Percentiles rank a stretch among this genome's conserved stretches.
Conservation (phyloP, 1,284 basidiomycete species). For the Melampsora larici-populina region DNA sequence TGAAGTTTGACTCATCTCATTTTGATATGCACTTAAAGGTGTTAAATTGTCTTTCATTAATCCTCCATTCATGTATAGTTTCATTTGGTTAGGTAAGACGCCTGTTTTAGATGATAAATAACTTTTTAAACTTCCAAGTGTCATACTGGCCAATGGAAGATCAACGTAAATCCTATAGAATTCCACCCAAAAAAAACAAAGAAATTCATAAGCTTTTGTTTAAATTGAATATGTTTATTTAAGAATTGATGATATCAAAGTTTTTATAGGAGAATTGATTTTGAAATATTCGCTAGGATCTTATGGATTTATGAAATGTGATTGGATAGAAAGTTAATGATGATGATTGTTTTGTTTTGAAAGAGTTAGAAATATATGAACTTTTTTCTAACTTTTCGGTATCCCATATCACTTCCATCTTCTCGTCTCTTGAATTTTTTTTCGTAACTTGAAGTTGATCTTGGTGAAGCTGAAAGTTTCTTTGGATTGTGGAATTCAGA, state of each 20-base stretch:
- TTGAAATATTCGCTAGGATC: too few relatives aligned
- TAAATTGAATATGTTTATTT: too few relatives aligned
- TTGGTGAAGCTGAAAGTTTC: too few relatives aligned
- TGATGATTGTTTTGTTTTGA: too few relatives aligned
- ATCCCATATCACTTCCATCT: not conserved
- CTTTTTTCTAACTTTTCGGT: not conserved
- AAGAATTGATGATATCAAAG: not conserved
- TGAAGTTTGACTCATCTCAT: not conserved
- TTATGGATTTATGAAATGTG: too few relatives aligned
- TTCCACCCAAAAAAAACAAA: not conserved
- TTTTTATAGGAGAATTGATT: too few relatives aligned
- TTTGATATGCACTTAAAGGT: slow-evolving; percentile 25
- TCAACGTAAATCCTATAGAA: slow-evolving; percentile 33
- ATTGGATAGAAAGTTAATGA: too few relatives aligned
- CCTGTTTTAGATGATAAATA: slow-evolving; percentile 29
- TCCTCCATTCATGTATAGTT: slow-evolving; percentile 33
- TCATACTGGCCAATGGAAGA: slow-evolving; percentile 21
- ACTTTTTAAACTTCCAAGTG: slow-evolving; percentile 24
- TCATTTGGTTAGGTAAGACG: slow-evolving; percentile 24
- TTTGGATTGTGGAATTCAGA: too few relatives aligned
- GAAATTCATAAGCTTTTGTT: not conserved
- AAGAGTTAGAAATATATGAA: not conserved
- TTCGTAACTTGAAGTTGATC: too few relatives aligned
- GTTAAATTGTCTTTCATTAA: slow-evolving; percentile 32
- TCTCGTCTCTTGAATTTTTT: not conserved